Conservation (phyloP, 305 asterid genomes). For the Solanum hybrid region DNA sequence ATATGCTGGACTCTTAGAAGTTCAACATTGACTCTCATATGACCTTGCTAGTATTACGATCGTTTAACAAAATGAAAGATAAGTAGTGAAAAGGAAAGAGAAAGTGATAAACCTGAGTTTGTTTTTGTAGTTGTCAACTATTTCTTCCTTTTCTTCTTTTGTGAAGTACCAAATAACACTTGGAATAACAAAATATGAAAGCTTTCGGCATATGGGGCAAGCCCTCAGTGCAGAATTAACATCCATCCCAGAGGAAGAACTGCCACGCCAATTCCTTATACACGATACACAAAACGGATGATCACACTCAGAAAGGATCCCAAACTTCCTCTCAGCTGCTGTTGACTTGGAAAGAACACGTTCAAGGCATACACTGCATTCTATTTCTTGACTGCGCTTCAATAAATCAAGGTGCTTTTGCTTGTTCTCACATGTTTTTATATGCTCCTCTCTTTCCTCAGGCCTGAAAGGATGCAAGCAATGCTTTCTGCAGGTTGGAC, state of each 20-base stretch:
- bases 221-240: conserved; percentile 72
- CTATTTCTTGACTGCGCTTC: conserved; percentile 72
- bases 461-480: conserved; percentile 89
- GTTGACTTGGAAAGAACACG: conserved; percentile 65
- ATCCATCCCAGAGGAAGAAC: conserved; percentile 65
- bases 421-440: conserved; percentile 55
- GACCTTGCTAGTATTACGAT: not conserved
- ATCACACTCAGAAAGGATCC: conserved; percentile 80
- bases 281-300: conserved; percentile 93
- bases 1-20: not conserved
- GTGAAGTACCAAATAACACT: conserved; percentile 81
- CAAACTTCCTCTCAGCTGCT: conserved; percentile 72
- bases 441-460: conserved; percentile 79
- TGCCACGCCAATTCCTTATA: conserved; percentile 86
- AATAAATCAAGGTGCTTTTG: conserved; percentile 63
- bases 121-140: conserved; percentile 67
- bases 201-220: conserved; percentile 88
- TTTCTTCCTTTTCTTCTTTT: conserved; percentile 69
- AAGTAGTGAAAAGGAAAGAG: not conserved
- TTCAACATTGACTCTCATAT: not conserved
- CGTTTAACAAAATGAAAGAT: not conserved
- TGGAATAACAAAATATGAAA: conserved; percentile 87
- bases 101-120: conserved; percentile 49
- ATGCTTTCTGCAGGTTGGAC: conserved; percentile 61
- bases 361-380: conserved; percentile 93